Percentiles rank a stretch among this genome's conserved stretches.
phyloP scores from a whole-genome alignment of 1,139 yeast genomes.

The Arxiozyma slooffiae region DNA sequence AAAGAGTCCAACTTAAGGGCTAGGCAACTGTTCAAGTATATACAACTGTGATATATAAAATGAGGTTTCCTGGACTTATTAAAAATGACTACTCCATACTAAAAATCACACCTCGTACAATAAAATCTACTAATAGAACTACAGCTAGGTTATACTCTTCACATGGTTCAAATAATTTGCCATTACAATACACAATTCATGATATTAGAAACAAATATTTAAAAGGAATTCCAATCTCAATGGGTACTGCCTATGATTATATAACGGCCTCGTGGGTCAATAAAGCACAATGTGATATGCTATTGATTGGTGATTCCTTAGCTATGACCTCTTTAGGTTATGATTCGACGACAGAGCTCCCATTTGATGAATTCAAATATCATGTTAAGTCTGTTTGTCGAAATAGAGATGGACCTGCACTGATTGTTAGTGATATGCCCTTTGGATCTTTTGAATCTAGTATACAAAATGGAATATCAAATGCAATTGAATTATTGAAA shows the following conservation, averaged over 20 bases:
- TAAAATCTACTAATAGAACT: background rate
- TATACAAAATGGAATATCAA: conserved; percentile 53
- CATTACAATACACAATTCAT: conserved; percentile 12
- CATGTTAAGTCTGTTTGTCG: conserved; percentile 70
- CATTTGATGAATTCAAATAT: conserved; percentile 61
- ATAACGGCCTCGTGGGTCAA: conserved; percentile 70
- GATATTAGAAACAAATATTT: conserved; percentile 18
- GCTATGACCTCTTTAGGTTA: conserved; percentile 89
- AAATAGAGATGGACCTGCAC: conserved; percentile 40
- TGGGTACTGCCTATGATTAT: conserved; percentile 82
- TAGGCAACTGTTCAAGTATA: background rate
- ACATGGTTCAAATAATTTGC: background rate
- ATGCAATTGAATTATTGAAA: conserved; percentile 53
- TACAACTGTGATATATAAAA: background rate
- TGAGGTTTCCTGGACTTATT: background rate
- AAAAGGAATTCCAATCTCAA: conserved; percentile 37
- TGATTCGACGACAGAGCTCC: conserved; percentile 62
- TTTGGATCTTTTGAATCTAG: conserved; percentile 75
- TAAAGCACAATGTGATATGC: conserved; percentile 55
- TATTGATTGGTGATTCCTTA: conserved; percentile 82
- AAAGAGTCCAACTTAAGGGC: background rate
- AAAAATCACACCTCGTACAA: background rate
- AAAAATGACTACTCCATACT: background rate
- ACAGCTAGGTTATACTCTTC: background rate
- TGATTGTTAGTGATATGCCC: conserved; percentile 80